A percentile compares a stretch with the other conserved stretches of the same genome.
Conservation (phyloP, 495 filamentous ascomycete species). For the Penicillium tannophilum region DNA sequence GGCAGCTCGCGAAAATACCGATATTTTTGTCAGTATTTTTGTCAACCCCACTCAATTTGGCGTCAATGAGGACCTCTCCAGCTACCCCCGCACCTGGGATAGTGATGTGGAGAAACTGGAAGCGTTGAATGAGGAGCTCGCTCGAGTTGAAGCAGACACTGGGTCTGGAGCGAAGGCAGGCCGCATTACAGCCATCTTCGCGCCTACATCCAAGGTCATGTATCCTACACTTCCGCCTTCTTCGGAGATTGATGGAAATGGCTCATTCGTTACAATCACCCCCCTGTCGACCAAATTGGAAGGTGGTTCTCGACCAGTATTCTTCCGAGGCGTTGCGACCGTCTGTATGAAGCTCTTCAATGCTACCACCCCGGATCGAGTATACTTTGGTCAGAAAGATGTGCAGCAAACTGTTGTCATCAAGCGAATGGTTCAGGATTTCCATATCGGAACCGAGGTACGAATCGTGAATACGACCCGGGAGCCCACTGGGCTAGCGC, state of each 20-base stretch:
- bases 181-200: constrained; percentile 78
- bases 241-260: constrained; percentile 73
- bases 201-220: constrained; percentile 79
- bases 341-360: constrained; percentile 98
- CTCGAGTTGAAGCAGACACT: constrained; percentile 8
- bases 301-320: constrained; percentile 84
- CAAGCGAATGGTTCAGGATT: constrained; percentile 81
- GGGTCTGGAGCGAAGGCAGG: constrained; percentile 55
- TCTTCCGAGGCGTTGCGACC: constrained; percentile 94
- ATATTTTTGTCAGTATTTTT: constrained; percentile 86
- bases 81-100: constrained; percentile 90
- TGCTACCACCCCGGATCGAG: constrained; percentile 79
- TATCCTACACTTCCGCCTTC: constrained; percentile 83
- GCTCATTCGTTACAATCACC: constrained; percentile 92
- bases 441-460: constrained; percentile 78
- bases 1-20: constrained; percentile 80
- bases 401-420: constrained; percentile 95
- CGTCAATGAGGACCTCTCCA: constrained; percentile 79
- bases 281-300: constrained; percentile 80
- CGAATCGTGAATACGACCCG: constrained; percentile 71
- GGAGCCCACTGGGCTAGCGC: constrained; percentile 84
- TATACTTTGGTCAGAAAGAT: constrained; percentile 98
- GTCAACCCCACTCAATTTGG: constrained; percentile 98
- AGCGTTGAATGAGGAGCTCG: constrained; percentile 69
- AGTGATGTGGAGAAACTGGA: constrained; percentile 68